Percentiles rank a stretch among this genome's conserved stretches.
Conservation (phyloP, 352 stramenopile species). For the Thalassiosira mediterranea region DNA sequence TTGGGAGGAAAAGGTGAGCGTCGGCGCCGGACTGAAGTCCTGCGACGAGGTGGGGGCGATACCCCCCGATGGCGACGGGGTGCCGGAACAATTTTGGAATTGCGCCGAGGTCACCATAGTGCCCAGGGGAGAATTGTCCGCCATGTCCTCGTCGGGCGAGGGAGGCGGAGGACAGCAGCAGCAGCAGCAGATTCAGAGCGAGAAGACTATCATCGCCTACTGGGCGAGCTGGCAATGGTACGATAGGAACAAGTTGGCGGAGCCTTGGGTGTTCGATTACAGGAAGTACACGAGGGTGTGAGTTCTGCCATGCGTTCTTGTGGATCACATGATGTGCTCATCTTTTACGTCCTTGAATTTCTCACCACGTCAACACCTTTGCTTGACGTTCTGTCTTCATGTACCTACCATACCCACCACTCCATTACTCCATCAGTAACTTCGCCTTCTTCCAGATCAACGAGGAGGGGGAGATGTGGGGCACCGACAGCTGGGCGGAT, state of each 20-base stretch:
- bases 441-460: conserved; percentile 58
- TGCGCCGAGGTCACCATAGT: conserved; percentile 56
- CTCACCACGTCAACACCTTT: too few relatives aligned
- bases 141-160: too few relatives aligned
- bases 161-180: too few relatives aligned
- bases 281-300: too few relatives aligned
- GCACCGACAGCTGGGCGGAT: conserved; percentile 51
- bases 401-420: conserved; percentile 1
- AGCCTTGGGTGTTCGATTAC: too few relatives aligned
- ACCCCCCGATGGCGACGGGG: conserved; percentile 14
- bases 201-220: too few relatives aligned
- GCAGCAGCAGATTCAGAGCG: too few relatives aligned
- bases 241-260: conserved; percentile 30
- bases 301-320: background rate
- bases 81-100: conserved; percentile 58
- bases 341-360: too few relatives aligned
- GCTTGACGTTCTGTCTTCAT: background rate
- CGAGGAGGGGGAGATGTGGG: conserved; percentile 30
- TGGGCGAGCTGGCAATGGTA: conserved; percentile 50
- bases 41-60: conserved; percentile 28
- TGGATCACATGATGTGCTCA: too few relatives aligned
- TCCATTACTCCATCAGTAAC: conserved; percentile 24
- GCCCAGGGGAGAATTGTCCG: too few relatives aligned
- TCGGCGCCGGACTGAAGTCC: conserved; percentile 13
- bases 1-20: background rate